Percentiles rank a stretch among this genome's conserved stretches.
These are phyloP conservation scores for Epichloe amarillans DNA, from an alignment of 2,329 filamentous ascomycete genomes.

Conservation along the genomic window DNA sequence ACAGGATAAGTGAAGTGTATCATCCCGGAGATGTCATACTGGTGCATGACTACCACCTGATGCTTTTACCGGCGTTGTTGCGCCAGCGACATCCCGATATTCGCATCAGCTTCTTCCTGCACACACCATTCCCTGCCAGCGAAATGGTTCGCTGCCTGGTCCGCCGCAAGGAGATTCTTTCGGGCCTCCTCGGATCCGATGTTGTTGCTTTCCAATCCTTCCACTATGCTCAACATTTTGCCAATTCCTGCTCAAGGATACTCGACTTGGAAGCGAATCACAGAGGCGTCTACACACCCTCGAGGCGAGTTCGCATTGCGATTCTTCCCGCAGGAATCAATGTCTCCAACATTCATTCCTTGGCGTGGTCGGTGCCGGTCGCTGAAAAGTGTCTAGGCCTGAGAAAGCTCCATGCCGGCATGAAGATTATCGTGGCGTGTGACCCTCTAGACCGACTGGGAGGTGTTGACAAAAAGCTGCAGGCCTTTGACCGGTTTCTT, in stretches of 20 bases:
- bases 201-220: conserved; percentile 90
- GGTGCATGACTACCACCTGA: conserved; percentile 86
- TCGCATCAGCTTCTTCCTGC: conserved; percentile 86
- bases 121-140: conserved; percentile 87
- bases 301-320: conserved; percentile 1
- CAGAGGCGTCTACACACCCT: conserved; percentile 74
- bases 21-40: conserved; percentile 83
- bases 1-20: conserved; percentile 75
- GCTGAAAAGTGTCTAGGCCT: conserved; percentile 61
- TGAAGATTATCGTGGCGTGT: conserved; percentile 85
- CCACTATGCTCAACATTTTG: conserved; percentile 86
- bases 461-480: conserved; percentile 83
- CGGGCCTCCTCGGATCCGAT: conserved; percentile 78
- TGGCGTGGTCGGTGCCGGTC: conserved; percentile 57
- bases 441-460: conserved; percentile 85
- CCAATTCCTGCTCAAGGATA: conserved; percentile 81
- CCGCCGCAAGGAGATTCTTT: conserved; percentile 74
- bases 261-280: conserved; percentile 73
- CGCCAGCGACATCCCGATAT: conserved; percentile 75
- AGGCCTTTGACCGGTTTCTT: conserved; percentile 84
- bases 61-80: conserved; percentile 76
- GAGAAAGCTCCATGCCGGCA: conserved; percentile 62
- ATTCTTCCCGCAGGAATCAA: conserved; percentile 51
- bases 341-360: conserved; percentile 56
- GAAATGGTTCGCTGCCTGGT: conserved; percentile 84